Evolutionary conservation across 2,329 filamentous ascomycete species (phyloP), one percentile per base, ranked within the genome.

Genomic region (Sclerotiophoma versabilis): DNA sequence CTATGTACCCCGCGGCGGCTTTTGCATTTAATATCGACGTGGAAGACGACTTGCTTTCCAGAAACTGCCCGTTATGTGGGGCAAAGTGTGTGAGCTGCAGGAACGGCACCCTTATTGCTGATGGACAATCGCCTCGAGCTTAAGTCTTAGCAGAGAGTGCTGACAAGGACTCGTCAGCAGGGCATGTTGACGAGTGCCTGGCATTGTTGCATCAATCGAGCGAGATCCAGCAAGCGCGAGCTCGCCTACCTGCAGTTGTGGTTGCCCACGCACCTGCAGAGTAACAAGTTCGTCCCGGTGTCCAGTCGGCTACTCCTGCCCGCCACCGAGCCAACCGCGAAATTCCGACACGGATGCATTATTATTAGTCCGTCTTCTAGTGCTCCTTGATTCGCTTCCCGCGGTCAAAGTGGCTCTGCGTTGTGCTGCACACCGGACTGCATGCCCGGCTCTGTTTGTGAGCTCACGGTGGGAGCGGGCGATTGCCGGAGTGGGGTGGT

Each of bases 1-100:
- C 63, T 67, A 73, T 64, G 69, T 70, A 68, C 68, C 70, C 68
- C 69, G 68, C 70, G 64, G 59, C 48, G 36, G 64, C 57, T 57
- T 57, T 64, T 61, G 60, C 60, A 53, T 32, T 58, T 59, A 64
- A 62, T 71, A 66, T 71, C 59, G 59, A 26, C 11, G 48, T 51
- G 49, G 47, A 52, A 58, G 36, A 62, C 55, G 63, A 64, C 59
- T 57, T 53, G 59, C 62, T 62, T 62, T 56, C 63, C 61, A 62
- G 66, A 66, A 64, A 7, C 47, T 37, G 41, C 11, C 30, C 25
- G 15, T 54, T 23, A 39, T 25, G 14, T 37, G 25, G 29, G 11
- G 22, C 25, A 9, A 37, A 12, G 39, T 25, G 20, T 47, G 26
- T 25, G 32, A 42, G 43, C 44, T 48, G 43, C 48, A 46, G 48